Base-by-base conservation (phyloP, 2,329 filamentous ascomycete species). In the Scleromitrula shiraiana region DNA sequence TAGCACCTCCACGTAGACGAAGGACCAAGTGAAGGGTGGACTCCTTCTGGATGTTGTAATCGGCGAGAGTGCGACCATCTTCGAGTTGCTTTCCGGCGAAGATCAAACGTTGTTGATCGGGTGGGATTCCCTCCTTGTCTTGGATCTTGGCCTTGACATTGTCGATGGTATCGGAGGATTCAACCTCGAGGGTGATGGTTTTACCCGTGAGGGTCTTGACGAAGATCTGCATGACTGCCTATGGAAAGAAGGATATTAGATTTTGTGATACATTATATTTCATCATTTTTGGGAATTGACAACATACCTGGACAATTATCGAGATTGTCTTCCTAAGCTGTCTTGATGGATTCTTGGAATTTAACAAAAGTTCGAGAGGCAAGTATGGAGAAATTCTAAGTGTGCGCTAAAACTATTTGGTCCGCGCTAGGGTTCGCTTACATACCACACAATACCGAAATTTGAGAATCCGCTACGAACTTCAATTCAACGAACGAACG, bases 11-110 rank as follows among this genome's bases (percentile, higher is more conserved):
- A 82, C 91, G 93, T 56, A 98, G 89, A 70, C 93, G 88, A 65
- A 98, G 85, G 66, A 98, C 93, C 65, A 97, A 78, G 77, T 98
- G 93, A 62, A 98, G 89, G 66, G 93, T 98, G 64, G 83, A 90
- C 83, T 97, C 91, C 85, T 98, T 98, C 84, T 98, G 93, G 80
- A 98, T 97, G 85, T 97, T 98, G 88, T 98, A 98, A 79, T 98
- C 93, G 69, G 86, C 93, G 62, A 98, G 88, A 65, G 93, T 97
- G 68, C 93, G 91, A 73, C 93, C 93, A 69, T 98, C 93, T 78
- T 97, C 93, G 69, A 98, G 90, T 81, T 98, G 93, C 85, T 98
- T 98, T 72, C 93, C 93, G 68, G 93, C 93, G 75, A 97, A 98
- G 83, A 98, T 98, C 73, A 98, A 76, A 71, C 93, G 91, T 80